Evolutionary conservation across 192 early-diverging fungal species (phyloP).

Genomic region (Coemansia sp.): DNA sequence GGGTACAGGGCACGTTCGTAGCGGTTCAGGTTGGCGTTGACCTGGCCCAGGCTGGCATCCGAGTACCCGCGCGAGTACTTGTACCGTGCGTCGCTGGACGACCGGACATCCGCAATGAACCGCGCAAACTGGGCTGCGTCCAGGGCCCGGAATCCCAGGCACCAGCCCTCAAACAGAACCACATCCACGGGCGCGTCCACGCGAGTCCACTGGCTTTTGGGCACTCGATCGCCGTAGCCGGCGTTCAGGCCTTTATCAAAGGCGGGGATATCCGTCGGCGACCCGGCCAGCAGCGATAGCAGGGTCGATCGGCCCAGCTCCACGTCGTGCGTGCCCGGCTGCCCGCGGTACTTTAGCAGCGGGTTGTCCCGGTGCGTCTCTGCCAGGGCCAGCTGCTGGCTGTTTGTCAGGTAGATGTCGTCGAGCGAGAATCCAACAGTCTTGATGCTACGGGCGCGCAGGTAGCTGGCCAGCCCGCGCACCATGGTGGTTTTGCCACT

Average conservation of each 20-base stretch:
- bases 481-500: conserved; percentile 63
- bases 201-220: conserved; percentile 53
- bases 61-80: conserved; percentile 39
- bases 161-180: conserved; percentile 93
- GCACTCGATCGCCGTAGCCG: conserved; percentile 75
- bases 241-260: conserved; percentile 76
- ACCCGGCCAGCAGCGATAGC: conserved; percentile 10
- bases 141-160: conserved; percentile 73
- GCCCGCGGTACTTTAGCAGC: conserved; percentile 74
- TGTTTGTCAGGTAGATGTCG: conserved; percentile 75
- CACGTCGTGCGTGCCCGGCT: conserved; percentile 88
- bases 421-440: conserved; percentile 70
- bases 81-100: conserved; percentile 3
- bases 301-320: conserved; percentile 55
- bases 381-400: conserved; percentile 53
- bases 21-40: conserved; percentile 22
- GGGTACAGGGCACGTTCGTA: conserved; percentile 61
- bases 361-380: conserved; percentile 50
- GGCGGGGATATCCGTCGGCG: conserved; percentile 53
- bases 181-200: conserved; percentile 61
- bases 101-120: conserved; percentile 13
- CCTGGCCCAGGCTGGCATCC: conserved; percentile 16
- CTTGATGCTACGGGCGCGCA: conserved; percentile 43
- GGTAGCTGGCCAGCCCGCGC: conserved; percentile 35
- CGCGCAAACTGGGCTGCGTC: conserved; percentile 19